A percentile compares a stretch with the other conserved stretches of the same genome.
These are phyloP conservation scores for Halophytophthora polymorphica DNA, from an alignment of 352 stramenopile species.

Conservation along the genomic window DNA sequence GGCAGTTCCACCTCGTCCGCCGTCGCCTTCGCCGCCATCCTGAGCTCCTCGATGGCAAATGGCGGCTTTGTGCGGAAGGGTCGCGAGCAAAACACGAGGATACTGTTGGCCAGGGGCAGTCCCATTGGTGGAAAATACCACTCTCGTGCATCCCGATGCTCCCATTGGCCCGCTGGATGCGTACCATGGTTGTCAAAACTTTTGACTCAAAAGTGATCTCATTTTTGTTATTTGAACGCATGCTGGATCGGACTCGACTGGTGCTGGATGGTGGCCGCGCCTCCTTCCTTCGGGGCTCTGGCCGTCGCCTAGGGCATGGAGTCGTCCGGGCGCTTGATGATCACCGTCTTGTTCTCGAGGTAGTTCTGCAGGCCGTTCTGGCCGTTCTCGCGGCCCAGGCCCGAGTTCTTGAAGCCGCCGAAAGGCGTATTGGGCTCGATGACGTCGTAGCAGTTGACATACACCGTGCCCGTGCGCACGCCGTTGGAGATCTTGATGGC, in stretches of 20 bases:
- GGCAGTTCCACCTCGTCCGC: constrained; percentile 20
- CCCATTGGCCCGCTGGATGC: no score
- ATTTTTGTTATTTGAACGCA: no score
- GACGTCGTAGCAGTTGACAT: constrained; percentile 93
- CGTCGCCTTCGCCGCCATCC: constrained; percentile 19
- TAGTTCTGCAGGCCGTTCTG: constrained; percentile 73
- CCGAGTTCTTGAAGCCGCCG: constrained; percentile 87
- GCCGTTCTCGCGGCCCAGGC: constrained; percentile 78
- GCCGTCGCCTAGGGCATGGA: constrained; percentile 33
- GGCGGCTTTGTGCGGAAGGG: constrained; percentile 69
- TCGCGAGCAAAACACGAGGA: constrained; percentile 47
- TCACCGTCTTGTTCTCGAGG: constrained; percentile 77
- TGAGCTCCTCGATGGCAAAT: no score
- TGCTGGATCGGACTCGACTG: no score
- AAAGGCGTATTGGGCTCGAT: constrained; percentile 86
- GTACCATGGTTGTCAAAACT: no score
- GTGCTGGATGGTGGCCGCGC: no score
- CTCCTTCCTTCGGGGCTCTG: no score
- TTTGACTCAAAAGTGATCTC: no score
- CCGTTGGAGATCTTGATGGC: constrained; percentile 85
- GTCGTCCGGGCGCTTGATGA: constrained; percentile 59
- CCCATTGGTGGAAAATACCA: no score
- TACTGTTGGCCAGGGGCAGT: no score
- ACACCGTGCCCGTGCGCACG: constrained; percentile 90
- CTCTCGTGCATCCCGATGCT: no score